Evolutionary conservation across 2,329 filamentous ascomycete genomes (phyloP).

Genomic region (Cryphonectria parasitica): DNA sequence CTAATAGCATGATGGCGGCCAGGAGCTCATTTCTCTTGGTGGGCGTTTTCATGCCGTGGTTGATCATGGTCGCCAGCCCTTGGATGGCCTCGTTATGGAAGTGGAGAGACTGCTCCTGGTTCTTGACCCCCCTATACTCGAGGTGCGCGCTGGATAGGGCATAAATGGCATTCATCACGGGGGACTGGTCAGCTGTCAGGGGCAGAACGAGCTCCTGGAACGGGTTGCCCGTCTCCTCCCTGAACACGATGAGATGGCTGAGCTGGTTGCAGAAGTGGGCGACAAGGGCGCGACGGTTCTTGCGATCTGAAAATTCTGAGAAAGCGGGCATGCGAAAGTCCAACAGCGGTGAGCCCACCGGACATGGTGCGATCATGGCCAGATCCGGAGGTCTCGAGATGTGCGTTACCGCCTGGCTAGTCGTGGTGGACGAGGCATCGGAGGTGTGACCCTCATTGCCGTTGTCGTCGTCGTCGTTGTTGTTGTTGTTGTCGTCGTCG

Average conservation of each 20-base stretch:
- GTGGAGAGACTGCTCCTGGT: conserved; percentile 58
- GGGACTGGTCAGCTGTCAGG: conserved; percentile 55
- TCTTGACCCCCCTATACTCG: conserved; percentile 63
- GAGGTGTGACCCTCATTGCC: background rate
- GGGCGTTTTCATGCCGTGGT: conserved; percentile 47
- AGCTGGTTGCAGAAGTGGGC: conserved; percentile 68
- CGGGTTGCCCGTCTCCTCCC: conserved; percentile 65
- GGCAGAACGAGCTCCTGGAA: conserved; percentile 67
- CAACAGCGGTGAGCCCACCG: conserved; percentile 46
- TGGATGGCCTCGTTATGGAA: conserved; percentile 65
- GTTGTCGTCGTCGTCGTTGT: background rate
- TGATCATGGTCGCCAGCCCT: conserved; percentile 60
- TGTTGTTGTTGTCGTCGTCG: conserved; percentile 1
- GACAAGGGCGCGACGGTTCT: conserved; percentile 59
- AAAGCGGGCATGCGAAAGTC: conserved; percentile 59
- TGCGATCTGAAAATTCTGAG: conserved; percentile 59
- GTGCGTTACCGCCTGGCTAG: conserved; percentile 30
- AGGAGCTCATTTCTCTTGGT: conserved; percentile 61
- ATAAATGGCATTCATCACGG: conserved; percentile 81
- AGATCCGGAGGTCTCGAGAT: conserved; percentile 41
- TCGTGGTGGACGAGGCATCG: background rate
- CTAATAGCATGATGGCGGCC: conserved; percentile 63
- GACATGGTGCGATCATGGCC: conserved; percentile 47
- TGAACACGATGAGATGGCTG: conserved; percentile 67
- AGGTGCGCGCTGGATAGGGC: conserved; percentile 84